Evolutionary conservation across 495 filamentous ascomycete genomes (phyloP).

Genomic region (Penicillium coprophilum): DNA sequence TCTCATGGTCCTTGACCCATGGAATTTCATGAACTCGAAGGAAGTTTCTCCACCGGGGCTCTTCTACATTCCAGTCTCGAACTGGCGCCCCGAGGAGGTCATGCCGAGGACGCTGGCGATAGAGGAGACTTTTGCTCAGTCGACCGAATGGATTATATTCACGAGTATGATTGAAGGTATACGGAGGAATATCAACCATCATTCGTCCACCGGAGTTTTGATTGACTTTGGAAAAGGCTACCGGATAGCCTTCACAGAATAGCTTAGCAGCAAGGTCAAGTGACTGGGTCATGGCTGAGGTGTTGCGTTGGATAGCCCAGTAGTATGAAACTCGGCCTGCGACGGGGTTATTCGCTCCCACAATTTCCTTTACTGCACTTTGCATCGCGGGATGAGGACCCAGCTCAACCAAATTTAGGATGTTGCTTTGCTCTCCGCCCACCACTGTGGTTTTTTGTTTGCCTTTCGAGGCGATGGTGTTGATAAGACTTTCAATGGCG

Average conservation of each 20-base stretch:
- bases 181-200: conserved; percentile 25
- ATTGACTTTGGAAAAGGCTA: not conserved
- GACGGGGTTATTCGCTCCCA: too few species aligned
- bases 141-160: conserved; percentile 14
- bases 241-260: not conserved
- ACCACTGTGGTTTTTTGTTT: not conserved
- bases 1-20: conserved; percentile 17
- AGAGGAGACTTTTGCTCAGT: conserved; percentile 11
- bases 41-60: conserved; percentile 20
- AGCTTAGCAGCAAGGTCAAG: too few species aligned
- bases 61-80: conserved; percentile 5
- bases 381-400: too few species aligned
- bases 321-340: too few species aligned
- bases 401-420: too few species aligned
- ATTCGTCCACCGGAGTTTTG: not conserved
- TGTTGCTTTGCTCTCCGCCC: not conserved
- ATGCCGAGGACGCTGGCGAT: conserved; percentile 13
- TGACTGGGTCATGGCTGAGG: too few species aligned
- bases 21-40: conserved; percentile 18
- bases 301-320: too few species aligned
- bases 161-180: conserved; percentile 26
- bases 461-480: not conserved
- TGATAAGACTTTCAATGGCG: not conserved
- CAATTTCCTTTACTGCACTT: too few species aligned
- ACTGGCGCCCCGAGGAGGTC: conserved; percentile 21